Percentiles rank a stretch among this genome's conserved stretches.
Evolutionary conservation across 257 asterid species (phyloP).

Genomic region (Apocynum venetum): DNA sequence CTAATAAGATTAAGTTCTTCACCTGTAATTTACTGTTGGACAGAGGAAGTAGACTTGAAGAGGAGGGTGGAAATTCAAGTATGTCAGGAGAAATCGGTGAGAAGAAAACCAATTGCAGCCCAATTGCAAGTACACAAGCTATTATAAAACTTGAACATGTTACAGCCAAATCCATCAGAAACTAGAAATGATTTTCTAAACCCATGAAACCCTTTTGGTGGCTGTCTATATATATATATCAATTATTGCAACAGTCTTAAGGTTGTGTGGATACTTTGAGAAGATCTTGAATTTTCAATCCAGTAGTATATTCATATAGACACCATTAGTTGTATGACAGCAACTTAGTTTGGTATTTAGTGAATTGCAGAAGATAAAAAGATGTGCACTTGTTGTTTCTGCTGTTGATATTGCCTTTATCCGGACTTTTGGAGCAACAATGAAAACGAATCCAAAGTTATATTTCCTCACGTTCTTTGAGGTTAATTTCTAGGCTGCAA

Average conservation of each 20-base stretch:
- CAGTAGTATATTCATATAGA: too few relatives aligned
- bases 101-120: slow-evolving; percentile 31
- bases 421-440: background rate
- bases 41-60: slow-evolving; percentile 21
- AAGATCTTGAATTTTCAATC: background rate
- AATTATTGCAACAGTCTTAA: background rate
- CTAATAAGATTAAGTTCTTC: background rate
- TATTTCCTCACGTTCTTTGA: background rate
- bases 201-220: background rate
- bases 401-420: background rate
- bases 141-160: slow-evolving; percentile 26
- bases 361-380: too few relatives aligned
- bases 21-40: slow-evolving; percentile 62
- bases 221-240: background rate
- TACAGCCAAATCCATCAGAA: slow-evolving; percentile 11
- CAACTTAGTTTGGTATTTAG: too few relatives aligned
- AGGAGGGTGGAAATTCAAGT: slow-evolving; percentile 32
- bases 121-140: slow-evolving; percentile 33
- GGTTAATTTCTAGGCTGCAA: background rate
- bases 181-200: too few relatives aligned
- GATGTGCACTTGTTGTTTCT: background rate
- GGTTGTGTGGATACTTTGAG: too few relatives aligned
- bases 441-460: background rate
- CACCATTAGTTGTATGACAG: background rate
- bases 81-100: slow-evolving; percentile 38